Percentiles rank a stretch among this genome's conserved stretches.
Conservation (phyloP, 1,284 basidiomycete species). For the Microbotryum silenes-acaulis region DNA sequence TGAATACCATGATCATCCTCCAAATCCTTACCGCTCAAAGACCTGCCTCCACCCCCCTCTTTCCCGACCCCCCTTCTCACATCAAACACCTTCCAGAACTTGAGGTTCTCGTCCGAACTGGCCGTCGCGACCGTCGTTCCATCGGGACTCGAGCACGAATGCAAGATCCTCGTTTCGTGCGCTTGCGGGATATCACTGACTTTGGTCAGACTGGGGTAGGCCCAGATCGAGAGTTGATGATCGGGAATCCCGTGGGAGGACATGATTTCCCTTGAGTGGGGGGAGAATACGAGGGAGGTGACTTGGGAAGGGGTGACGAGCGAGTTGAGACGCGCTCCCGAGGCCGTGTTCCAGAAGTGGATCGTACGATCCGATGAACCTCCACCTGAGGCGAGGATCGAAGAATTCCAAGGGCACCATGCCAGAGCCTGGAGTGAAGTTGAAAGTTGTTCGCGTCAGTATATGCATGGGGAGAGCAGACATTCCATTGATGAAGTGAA, state of each 20-base stretch:
- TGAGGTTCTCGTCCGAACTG: slow-evolving; percentile 87
- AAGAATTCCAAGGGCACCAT: slow-evolving; percentile 96
- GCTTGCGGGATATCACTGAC: slow-evolving; percentile 84
- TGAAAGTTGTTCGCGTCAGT: background rate
- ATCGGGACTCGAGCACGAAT: slow-evolving; percentile 72
- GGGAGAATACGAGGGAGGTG: slow-evolving; percentile 82
- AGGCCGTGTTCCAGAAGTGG: slow-evolving; percentile 50
- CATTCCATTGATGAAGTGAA: background rate
- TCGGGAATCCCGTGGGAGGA: slow-evolving; percentile 86
- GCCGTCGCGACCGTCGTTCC: slow-evolving; percentile 85
- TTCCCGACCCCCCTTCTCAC: slow-evolving; percentile 17
- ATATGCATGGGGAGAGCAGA: background rate
- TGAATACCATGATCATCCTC: slow-evolving; percentile 23
- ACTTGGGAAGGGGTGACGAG: slow-evolving; percentile 81
- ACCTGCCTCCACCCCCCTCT: slow-evolving; percentile 19
- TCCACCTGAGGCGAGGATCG: slow-evolving; percentile 85
- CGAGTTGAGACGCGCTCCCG: slow-evolving; percentile 76
- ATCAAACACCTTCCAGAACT: slow-evolving; percentile 62
- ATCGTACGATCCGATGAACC: slow-evolving; percentile 91
- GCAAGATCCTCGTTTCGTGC: slow-evolving; percentile 80
- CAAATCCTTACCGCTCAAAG: background rate
- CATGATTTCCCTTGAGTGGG: slow-evolving; percentile 81
- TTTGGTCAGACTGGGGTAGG: slow-evolving; percentile 61
- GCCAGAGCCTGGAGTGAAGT: slow-evolving; percentile 66
- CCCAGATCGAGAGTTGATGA: slow-evolving; percentile 59